Conservation (phyloP, 2,329 filamentous ascomycete species). For the Microcyclosporella mali region DNA sequence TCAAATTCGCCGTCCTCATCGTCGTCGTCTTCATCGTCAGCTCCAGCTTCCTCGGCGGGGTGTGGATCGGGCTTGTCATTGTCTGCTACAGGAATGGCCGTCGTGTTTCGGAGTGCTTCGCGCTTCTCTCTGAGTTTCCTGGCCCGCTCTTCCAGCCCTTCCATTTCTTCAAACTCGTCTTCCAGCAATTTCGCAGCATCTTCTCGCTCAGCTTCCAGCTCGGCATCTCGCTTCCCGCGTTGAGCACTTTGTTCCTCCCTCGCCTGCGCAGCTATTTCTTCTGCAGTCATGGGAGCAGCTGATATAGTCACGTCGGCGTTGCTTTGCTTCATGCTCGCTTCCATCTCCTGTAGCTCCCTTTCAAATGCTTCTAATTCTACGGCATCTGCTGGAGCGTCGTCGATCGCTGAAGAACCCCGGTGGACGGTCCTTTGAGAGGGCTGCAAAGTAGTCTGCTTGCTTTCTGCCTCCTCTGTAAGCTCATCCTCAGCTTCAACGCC, state of each 20-base stretch:
- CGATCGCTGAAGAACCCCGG: background rate
- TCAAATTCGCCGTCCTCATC: constrained; percentile 16
- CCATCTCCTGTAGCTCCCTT: constrained; percentile 60
- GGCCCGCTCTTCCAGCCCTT: constrained; percentile 41
- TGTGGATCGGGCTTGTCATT: background rate
- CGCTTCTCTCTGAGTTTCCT: constrained; percentile 41
- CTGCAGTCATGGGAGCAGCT: constrained; percentile 42
- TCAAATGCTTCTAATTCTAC: constrained; percentile 66
- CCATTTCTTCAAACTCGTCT: constrained; percentile 48
- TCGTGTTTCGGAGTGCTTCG: constrained; percentile 35
- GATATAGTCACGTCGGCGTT: constrained; percentile 37
- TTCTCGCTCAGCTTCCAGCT: constrained; percentile 44
- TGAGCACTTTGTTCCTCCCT: constrained; percentile 41
- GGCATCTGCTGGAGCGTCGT: constrained; percentile 16
- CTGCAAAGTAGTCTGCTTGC: constrained; percentile 17
- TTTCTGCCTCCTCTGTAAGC: constrained; percentile 31
- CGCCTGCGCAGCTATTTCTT: constrained; percentile 42
- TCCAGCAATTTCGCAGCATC: constrained; percentile 41
- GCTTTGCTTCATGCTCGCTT: constrained; percentile 18
- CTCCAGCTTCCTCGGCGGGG: background rate
- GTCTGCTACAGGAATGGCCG: background rate
- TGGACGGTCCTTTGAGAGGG: too few species aligned
- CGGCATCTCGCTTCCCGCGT: constrained; percentile 37
- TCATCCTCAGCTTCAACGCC: constrained; percentile 10
- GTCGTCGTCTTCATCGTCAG: constrained; percentile 6